Percentiles rank a stretch among this genome's conserved stretches.
These are phyloP conservation scores for Chaetomium olivaceum DNA, from an alignment of 2,329 filamentous ascomycete species.

Conservation along the genomic window DNA sequence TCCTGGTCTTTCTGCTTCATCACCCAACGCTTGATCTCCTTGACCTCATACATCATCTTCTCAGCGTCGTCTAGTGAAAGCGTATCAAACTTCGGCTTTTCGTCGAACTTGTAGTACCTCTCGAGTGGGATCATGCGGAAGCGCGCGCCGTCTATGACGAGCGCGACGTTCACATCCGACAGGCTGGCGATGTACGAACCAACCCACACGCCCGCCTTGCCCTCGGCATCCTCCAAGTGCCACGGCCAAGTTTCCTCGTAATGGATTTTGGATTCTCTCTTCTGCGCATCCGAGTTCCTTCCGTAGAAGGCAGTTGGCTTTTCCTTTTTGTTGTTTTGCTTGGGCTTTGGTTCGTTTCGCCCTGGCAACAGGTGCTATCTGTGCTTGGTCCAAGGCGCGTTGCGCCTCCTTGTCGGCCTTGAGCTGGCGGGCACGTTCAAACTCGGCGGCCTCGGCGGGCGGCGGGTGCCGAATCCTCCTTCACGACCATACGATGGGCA, in stretches of 20 bases:
- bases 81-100: slow-evolving; percentile 76
- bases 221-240: slow-evolving; percentile 95
- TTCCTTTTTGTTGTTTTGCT: slow-evolving; percentile 76
- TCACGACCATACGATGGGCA: slow-evolving; percentile 55
- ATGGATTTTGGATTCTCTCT: slow-evolving; percentile 69
- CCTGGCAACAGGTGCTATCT: slow-evolving; percentile 82
- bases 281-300: slow-evolving; percentile 78
- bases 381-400: slow-evolving; percentile 81
- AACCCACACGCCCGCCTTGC: slow-evolving; percentile 84
- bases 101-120: slow-evolving; percentile 89
- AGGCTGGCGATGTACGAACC: slow-evolving; percentile 87
- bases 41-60: slow-evolving; percentile 76
- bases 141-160: slow-evolving; percentile 66
- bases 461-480: slow-evolving; percentile 51
- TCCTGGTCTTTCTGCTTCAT: slow-evolving; percentile 66
- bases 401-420: slow-evolving; percentile 83
- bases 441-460: slow-evolving; percentile 58
- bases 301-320: slow-evolving; percentile 77
- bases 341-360: slow-evolving; percentile 52
- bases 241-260: slow-evolving; percentile 96
- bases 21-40: slow-evolving; percentile 77
- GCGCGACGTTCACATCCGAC: slow-evolving; percentile 80
- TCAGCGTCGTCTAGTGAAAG: slow-evolving; percentile 84
- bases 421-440: slow-evolving; percentile 65
- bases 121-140: slow-evolving; percentile 90